Evolutionary conservation across 2,329 filamentous ascomycete genomes (phyloP).

Genomic region (Ascochyta koolunga): DNA sequence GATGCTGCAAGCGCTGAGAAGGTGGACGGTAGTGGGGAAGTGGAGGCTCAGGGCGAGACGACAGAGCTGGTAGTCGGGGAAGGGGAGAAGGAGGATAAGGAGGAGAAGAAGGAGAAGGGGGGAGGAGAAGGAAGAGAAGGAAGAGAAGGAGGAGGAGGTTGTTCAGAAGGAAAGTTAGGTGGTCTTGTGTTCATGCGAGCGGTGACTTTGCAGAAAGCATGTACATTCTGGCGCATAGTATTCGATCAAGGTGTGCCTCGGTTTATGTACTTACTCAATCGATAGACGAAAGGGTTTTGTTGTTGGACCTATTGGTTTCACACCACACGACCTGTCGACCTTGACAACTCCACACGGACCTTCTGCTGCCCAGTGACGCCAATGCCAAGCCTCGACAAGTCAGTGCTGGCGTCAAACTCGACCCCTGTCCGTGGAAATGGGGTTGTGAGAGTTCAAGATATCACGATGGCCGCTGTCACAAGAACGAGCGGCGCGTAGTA

Average conservation of each 20-base stretch:
- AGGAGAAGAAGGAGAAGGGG: too few relatives aligned
- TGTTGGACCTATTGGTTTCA: too few relatives aligned
- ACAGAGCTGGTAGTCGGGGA: conserved; percentile 2
- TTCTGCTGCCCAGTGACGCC: not conserved
- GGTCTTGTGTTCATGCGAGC: not conserved
- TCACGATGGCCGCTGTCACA: conserved; percentile 12
- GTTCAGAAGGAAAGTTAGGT: conserved; percentile 20
- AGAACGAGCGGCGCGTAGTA: conserved; percentile 11
- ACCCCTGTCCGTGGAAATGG: conserved; percentile 12
- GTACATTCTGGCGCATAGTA: not conserved
- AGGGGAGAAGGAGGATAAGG: conserved; percentile 8
- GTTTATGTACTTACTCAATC: not conserved
- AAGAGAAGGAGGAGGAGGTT: conserved; percentile 3
- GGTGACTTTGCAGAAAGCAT: not conserved
- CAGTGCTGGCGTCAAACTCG: conserved; percentile 9
- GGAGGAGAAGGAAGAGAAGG: too few relatives aligned
- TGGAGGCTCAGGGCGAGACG: conserved; percentile 2
- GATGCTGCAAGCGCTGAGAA: conserved; percentile 5
- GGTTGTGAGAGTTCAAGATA: conserved; percentile 2
- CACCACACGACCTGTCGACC: too few relatives aligned
- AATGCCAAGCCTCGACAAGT: conserved; percentile 1
- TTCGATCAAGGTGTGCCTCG: not conserved
- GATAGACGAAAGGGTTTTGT: not conserved
- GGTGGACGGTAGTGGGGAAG: conserved; percentile 6
- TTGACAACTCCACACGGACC: too few relatives aligned